Evolutionary conservation across 108 stramenopile species (phyloP), one percentile per base, ranked within the genome.

Genomic region (Pseudonitzschia delicatissima): DNA sequence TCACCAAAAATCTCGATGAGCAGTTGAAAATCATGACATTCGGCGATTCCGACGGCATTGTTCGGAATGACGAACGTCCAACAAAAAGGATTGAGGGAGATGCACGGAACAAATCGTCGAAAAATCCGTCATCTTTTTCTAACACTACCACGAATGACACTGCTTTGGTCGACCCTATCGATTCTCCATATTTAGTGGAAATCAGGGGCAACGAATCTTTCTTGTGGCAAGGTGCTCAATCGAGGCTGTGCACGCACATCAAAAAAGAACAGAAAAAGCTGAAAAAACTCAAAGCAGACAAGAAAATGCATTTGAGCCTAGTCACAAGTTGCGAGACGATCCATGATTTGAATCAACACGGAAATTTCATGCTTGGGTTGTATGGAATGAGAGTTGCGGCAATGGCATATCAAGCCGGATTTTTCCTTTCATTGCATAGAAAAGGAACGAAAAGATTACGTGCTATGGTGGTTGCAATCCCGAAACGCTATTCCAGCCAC

Each of bases 301-400:
- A 40, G 28, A 33, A 21, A 17, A 13, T 64, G 1, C 36, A 36
- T 40, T 57, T 71, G 52, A 40, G 33, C 5, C 52, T 71, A 2
- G 39, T n/a, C 23, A 7, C 31, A 12, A 50, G 39, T 1, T 71
- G 70, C 44, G 20, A 53, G 33, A 18, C 13, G 1, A 32, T 64
- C 2, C 62, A 71, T 39, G 8, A 45, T 0, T 51, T 15, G 11
- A 35, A 71, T 39, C 62, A 36, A 13, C 70, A 71, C 51, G 70
- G 70, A 2, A 71, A 71, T 45, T 42, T 64, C 5, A 27, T 71
- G 15, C 26, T 57, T 33, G 70, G 70, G 36, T 57, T 71, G 8
- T 71, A 71, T 55, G 70, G 40, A 17, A 71, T 71, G 70, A 48
- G 64, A 26, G 15, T 71, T 28, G 70, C 62, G 7, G 70, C 70